Evolutionary conservation across 2,329 filamentous ascomycete species (phyloP).

Genomic region (Exophiala viscosa): DNA sequence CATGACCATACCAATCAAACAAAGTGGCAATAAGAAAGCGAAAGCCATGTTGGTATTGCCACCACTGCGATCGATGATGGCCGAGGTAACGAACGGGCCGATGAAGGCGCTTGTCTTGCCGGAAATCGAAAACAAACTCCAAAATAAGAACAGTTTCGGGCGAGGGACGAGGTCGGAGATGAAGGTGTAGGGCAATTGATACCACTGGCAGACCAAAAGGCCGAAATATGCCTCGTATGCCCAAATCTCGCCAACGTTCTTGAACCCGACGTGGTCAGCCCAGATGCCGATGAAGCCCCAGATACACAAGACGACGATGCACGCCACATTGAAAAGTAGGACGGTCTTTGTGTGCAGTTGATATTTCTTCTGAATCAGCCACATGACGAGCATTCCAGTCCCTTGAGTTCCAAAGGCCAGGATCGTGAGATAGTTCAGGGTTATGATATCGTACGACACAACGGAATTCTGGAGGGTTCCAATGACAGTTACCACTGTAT

Average conservation of each 20-base stretch:
- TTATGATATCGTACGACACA: slow-evolving; percentile 41
- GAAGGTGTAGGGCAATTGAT: slow-evolving; percentile 2
- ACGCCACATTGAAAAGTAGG: slow-evolving; percentile 43
- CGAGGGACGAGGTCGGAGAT: slow-evolving; percentile 43
- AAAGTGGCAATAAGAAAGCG: no score
- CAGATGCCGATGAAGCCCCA: slow-evolving; percentile 44
- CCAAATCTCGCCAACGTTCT: slow-evolving; percentile 39
- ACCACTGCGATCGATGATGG: slow-evolving; percentile 45
- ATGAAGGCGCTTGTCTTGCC: slow-evolving; percentile 40
- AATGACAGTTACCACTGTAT: slow-evolving; percentile 39
- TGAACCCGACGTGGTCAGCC: slow-evolving; percentile 39
- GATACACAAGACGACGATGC: slow-evolving; percentile 40
- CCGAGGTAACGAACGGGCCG: slow-evolving; percentile 43
- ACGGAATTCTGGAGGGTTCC: slow-evolving; percentile 41
- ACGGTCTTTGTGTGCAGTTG: slow-evolving; percentile 40
- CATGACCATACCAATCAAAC: no score
- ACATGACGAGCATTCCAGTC: slow-evolving; percentile 40
- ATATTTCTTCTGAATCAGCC: slow-evolving; percentile 43
- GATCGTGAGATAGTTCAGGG: slow-evolving; percentile 42
- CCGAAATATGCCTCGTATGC: slow-evolving; percentile 42
- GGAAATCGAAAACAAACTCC: slow-evolving; percentile 40
- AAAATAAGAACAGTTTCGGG: slow-evolving; percentile 46
- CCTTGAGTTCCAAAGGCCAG: slow-evolving; percentile 39
- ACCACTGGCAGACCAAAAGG: slow-evolving; percentile 36
- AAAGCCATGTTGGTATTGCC: no score